phyloP scores from a whole-genome alignment of 129 eudicot genomes.

The Flaveria robusta region DNA sequence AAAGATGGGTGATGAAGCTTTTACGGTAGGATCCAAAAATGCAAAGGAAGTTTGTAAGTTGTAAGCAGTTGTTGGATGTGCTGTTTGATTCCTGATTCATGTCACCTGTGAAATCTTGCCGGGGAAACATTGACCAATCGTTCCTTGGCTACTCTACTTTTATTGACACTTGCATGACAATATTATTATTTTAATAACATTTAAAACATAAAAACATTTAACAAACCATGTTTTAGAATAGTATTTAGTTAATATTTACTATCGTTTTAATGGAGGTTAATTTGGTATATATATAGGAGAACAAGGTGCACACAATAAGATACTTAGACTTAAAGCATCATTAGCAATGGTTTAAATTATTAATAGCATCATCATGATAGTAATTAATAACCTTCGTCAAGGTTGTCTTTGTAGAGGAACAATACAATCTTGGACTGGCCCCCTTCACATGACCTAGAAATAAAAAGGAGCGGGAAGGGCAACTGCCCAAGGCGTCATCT shows the following conservation, averaged over 20 bases:
- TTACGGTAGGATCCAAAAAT: constrained; percentile 15
- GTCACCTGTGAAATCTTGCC: constrained; percentile 36
- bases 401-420: too few species aligned
- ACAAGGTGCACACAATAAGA: neutral
- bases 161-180: neutral
- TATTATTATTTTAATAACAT: neutral
- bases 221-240: neutral
- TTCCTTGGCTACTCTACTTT: constrained; percentile 11
- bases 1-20: constrained; percentile 8
- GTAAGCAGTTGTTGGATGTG: constrained; percentile 19
- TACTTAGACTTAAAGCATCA: neutral
- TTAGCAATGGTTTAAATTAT: neutral
- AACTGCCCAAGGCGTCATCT: too few species aligned
- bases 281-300: neutral
- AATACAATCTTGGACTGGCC: too few species aligned
- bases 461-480: too few species aligned
- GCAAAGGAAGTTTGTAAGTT: neutral
- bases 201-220: neutral
- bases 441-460: too few species aligned
- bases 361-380: too few species aligned
- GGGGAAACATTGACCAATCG: constrained; percentile 27
- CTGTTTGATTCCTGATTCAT: constrained; percentile 37
- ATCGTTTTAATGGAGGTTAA: neutral
- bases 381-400: too few species aligned
- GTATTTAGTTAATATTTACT: neutral